Evolutionary conservation across 23 red algal species (phyloP).

Genomic region (Gracilaria gracilis): DNA sequence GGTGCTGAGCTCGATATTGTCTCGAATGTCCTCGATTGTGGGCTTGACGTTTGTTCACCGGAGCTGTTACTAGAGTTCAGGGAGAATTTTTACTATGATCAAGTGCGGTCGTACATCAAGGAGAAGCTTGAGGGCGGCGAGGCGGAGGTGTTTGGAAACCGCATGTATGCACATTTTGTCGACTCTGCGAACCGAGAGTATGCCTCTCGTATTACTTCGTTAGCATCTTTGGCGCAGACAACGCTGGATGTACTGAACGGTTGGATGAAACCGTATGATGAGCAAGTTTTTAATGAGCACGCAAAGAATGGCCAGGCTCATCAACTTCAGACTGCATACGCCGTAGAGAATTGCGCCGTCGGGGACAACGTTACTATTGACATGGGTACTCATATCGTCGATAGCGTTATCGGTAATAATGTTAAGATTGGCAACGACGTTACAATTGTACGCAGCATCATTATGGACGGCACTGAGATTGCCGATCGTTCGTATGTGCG

Average conservation of each 20-base stretch:
- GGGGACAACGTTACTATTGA: constrained; percentile 38
- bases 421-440: constrained; percentile 64
- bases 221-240: constrained; percentile 52
- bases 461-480: constrained; percentile 56
- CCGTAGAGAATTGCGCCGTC: constrained; percentile 28
- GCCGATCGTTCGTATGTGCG: constrained; percentile 51
- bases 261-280: constrained; percentile 28
- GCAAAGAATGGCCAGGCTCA: neutral
- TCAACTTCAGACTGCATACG: constrained; percentile 34
- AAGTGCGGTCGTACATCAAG: constrained; percentile 78
- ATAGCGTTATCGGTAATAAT: constrained; percentile 65
- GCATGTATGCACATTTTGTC: constrained; percentile 65
- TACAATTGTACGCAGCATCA: constrained; percentile 47
- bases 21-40: constrained; percentile 62
- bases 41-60: constrained; percentile 82
- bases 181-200: constrained; percentile 37
- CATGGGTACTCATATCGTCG: constrained; percentile 35
- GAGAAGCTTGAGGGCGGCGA: constrained; percentile 83
- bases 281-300: constrained; percentile 8
- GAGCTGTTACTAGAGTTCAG: constrained; percentile 87
- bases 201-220: constrained; percentile 52
- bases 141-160: constrained; percentile 85
- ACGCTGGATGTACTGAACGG: constrained; percentile 37
- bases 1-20: constrained; percentile 38
- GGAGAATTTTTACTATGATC: constrained; percentile 93